phyloP scores from a whole-genome alignment of 2,329 filamentous ascomycete genomes.

The Penicillium polonicum region DNA sequence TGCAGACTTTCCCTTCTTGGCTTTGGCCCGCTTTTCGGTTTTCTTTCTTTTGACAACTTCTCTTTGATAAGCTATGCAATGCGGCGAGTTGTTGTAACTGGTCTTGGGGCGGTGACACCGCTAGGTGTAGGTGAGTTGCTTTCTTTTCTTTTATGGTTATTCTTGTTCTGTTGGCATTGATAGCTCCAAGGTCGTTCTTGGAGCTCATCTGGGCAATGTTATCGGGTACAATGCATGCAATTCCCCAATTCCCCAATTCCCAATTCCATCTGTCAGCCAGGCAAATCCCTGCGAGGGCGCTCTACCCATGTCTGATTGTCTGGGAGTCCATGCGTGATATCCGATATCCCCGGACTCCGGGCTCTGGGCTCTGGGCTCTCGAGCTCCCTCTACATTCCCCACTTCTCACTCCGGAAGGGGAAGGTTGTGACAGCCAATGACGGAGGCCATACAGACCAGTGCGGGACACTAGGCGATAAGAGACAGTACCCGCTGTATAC shows the following conservation, averaged over 20 bases:
- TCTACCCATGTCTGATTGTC: neutral
- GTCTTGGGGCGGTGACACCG: conserved; percentile 77
- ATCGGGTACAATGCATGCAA: neutral
- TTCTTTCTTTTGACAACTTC: conserved; percentile 4
- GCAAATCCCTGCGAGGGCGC: neutral
- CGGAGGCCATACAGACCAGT: conserved; percentile 8
- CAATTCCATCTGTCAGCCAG: neutral
- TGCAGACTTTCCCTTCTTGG: conserved; percentile 43
- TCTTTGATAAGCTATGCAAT: conserved; percentile 29
- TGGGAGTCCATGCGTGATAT: neutral
- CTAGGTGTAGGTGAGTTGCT: conserved; percentile 66
- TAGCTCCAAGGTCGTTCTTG: neutral
- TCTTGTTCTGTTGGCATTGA: conserved; percentile 5
- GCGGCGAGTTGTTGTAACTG: conserved; percentile 76
- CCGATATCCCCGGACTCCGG: conserved; percentile 9
- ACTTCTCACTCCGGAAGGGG: conserved; percentile 31
- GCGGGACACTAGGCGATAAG: neutral
- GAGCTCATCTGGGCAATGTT: neutral
- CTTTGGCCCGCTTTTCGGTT: conserved; percentile 15
- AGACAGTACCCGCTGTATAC: neutral
- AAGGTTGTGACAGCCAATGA: conserved; percentile 32
- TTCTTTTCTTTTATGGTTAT: neutral
- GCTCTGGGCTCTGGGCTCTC: neutral
- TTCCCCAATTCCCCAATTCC: neutral
- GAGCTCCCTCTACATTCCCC: conserved; percentile 24